These are phyloP conservation scores for Apiotrichum veenhuisii DNA, from an alignment of 1,284 basidiomycete genomes.

Conservation along the genomic window DNA sequence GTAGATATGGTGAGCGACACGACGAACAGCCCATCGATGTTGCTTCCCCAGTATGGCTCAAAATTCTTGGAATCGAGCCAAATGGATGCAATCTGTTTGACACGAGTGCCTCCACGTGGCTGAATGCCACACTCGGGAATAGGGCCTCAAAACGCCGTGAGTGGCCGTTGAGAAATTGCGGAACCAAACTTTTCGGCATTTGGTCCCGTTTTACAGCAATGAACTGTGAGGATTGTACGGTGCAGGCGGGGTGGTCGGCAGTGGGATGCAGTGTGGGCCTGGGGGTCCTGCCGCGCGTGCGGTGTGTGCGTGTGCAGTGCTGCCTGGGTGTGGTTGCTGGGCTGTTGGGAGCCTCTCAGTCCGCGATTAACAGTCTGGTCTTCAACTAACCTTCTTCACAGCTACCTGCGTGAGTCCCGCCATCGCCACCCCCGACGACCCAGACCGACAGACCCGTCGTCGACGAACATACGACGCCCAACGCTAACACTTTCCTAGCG, in stretches of 20 bases:
- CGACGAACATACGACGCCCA: background rate
- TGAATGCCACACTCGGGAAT: too few relatives aligned
- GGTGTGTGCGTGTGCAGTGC: background rate
- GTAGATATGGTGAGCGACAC: too few relatives aligned
- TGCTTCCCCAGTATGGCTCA: too few relatives aligned
- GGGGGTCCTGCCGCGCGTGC: background rate
- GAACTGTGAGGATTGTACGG: too few relatives aligned
- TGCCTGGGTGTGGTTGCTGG: too few relatives aligned
- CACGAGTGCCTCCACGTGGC: too few relatives aligned
- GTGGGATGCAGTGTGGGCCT: background rate
- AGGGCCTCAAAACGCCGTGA: too few relatives aligned
- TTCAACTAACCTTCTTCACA: conserved; percentile 6
- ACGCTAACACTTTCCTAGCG: background rate
- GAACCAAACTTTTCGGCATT: too few relatives aligned
- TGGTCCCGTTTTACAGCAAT: too few relatives aligned
- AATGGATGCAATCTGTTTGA: background rate
- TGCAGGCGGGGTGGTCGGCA: background rate
- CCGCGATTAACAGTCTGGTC: background rate
- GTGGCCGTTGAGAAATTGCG: too few relatives aligned
- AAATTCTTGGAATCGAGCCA: too few relatives aligned
- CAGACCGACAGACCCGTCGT: background rate
- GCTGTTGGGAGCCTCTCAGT: background rate
- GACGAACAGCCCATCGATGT: too few relatives aligned
- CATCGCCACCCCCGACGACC: background rate
- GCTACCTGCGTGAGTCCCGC: conserved; percentile 1